A percentile compares a stretch with the other conserved stretches of the same genome.
Conservation (phyloP, 2,329 filamentous ascomycete species). For the Cytospora leucostoma region DNA sequence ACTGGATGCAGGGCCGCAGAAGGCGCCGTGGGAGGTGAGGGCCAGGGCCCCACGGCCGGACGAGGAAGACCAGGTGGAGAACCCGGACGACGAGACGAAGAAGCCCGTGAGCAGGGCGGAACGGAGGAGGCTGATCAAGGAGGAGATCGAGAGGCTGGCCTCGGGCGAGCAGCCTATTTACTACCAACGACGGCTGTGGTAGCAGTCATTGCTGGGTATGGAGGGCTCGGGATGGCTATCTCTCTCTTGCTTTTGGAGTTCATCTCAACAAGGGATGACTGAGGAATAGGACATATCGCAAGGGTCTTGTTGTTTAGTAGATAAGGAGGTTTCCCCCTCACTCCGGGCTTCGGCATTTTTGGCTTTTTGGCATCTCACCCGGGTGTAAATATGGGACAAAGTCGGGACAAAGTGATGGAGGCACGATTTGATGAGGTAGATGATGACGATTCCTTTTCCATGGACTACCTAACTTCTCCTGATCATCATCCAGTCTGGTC, state of each 20-base stretch:
- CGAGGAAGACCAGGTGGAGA: conserved; percentile 35
- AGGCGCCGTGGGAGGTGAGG: conserved; percentile 25
- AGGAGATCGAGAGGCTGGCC: conserved; percentile 54
- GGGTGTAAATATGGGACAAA: not conserved
- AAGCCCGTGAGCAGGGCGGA: conserved; percentile 55
- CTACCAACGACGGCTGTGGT: conserved; percentile 60
- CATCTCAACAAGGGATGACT: too few relatives aligned
- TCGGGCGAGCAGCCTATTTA: conserved; percentile 49
- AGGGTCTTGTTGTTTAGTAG: too few relatives aligned
- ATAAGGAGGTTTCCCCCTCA: not conserved
- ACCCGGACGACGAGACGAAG: conserved; percentile 41
- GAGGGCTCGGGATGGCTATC: not conserved
- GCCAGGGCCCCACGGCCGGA: not conserved
- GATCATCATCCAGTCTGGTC: not conserved
- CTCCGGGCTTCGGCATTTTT: too few relatives aligned
- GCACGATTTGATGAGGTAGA: not conserved
- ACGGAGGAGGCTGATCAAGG: conserved; percentile 59
- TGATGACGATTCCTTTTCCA: not conserved
- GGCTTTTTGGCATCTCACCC: not conserved
- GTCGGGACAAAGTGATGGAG: not conserved
- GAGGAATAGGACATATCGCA: too few relatives aligned
- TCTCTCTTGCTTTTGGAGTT: not conserved
- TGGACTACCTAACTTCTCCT: not conserved
- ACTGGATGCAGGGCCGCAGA: conserved; percentile 9
- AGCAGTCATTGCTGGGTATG: conserved; percentile 19